A percentile compares a stretch with the other conserved stretches of the same genome.
phyloP scores from a whole-genome alignment of 345 rosid genomes.

The Lepidium sativum region DNA sequence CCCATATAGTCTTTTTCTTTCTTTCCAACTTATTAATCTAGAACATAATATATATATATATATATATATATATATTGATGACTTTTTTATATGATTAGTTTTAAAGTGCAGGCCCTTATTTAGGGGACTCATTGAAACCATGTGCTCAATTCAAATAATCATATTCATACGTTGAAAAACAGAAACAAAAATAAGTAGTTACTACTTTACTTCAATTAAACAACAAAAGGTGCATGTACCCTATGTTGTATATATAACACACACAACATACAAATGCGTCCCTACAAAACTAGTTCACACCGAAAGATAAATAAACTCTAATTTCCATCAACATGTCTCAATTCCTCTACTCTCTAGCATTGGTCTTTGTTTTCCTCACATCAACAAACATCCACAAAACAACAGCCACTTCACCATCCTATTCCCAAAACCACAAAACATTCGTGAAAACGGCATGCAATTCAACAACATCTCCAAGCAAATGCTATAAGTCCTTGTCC shows the following conservation, averaged over 20 bases:
- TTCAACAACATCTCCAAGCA: conserved; percentile 41
- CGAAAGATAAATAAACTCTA: not conserved
- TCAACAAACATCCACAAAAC: conserved; percentile 1
- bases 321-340: conserved; percentile 8
- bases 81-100: no score
- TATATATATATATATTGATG: no score
- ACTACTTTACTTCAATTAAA: not conserved
- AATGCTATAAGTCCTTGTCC: conserved; percentile 51
- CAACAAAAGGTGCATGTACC: not conserved
- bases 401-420: conserved; percentile 18
- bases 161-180: not conserved
- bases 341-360: conserved; percentile 8
- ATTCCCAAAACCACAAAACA: conserved; percentile 30
- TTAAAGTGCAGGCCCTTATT: no score
- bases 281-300: not conserved
- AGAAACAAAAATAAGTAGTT: not conserved
- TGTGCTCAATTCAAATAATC: not conserved
- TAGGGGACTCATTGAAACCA: no score
- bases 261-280: not conserved
- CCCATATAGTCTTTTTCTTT: no score
- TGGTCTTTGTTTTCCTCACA: conserved; percentile 8
- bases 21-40: no score
- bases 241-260: not conserved
- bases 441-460: conserved; percentile 48
- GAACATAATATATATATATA: no score